Percentiles rank a stretch among this genome's conserved stretches.
Conservation (phyloP, 2,329 filamentous ascomycete genomes). For the Scedosporium minutisporum region DNA sequence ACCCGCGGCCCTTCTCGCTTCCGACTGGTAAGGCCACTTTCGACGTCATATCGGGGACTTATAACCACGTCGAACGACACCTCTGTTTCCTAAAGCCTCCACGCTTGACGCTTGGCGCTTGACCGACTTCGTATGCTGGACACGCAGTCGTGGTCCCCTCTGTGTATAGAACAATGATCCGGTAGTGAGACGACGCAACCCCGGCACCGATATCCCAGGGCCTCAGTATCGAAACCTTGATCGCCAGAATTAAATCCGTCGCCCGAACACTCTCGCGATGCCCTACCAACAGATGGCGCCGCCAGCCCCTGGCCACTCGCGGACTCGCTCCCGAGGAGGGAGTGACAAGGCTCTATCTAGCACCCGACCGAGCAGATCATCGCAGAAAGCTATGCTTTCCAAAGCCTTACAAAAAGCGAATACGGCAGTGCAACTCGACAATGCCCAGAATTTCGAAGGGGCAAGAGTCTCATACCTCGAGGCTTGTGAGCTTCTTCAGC, state of each 20-base stretch:
- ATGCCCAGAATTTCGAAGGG: constrained; percentile 87
- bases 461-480: constrained; percentile 86
- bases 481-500: constrained; percentile 77
- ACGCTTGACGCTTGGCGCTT: background rate
- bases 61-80: background rate
- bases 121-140: background rate
- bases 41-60: background rate
- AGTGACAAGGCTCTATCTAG: background rate
- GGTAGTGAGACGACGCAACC: background rate
- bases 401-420: constrained; percentile 92
- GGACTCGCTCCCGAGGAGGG: background rate
- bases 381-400: constrained; percentile 94
- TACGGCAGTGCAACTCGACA: constrained; percentile 88
- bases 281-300: background rate
- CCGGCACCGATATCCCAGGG: background rate
- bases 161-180: background rate
- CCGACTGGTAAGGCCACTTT: background rate
- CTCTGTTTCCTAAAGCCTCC: background rate
- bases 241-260: background rate
- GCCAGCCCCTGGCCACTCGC: background rate
- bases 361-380: constrained; percentile 37
- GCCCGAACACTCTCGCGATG: background rate
- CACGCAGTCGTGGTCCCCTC: background rate
- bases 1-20: background rate
- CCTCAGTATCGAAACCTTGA: background rate